phyloP scores from a whole-genome alignment of 1,284 basidiomycete species.

The Jaminaea rosea region DNA sequence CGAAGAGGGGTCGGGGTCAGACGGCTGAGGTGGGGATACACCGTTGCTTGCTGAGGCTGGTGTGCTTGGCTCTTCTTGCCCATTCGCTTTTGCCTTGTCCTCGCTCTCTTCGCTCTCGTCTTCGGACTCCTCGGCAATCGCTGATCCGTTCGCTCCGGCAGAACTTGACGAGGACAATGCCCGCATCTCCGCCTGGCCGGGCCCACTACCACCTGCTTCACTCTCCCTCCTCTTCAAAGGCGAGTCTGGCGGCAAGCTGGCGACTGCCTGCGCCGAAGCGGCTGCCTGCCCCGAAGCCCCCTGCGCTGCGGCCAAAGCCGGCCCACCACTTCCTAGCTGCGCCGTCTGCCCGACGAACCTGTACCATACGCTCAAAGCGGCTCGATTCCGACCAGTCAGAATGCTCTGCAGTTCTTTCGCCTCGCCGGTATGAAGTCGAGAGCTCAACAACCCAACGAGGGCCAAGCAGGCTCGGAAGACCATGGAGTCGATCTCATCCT shows the following conservation, averaged over 20 bases:
- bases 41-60: neutral
- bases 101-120: neutral
- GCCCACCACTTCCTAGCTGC: neutral
- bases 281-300: neutral
- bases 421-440: constrained; percentile 36
- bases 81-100: neutral
- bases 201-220: too few species aligned
- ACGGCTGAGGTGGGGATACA: neutral
- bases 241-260: too few species aligned
- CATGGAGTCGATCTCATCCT: constrained; percentile 30
- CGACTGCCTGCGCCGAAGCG: neutral
- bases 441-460: constrained; percentile 30
- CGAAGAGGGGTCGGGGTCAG: neutral
- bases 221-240: too few species aligned
- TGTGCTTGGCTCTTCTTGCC: neutral
- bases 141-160: too few species aligned
- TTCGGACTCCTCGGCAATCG: too few species aligned
- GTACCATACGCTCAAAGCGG: constrained; percentile 30
- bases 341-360: neutral
- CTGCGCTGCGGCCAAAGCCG: neutral
- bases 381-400: constrained; percentile 27
- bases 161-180: too few species aligned
- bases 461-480: constrained; percentile 36
- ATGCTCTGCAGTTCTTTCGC: constrained; percentile 21
- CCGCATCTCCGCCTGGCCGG: neutral